Percentiles rank a stretch among this genome's conserved stretches.
These are phyloP conservation scores for Cryptococcus jaspeensis DNA, from an alignment of 1,284 basidiomycete species.

Conservation along the genomic window DNA sequence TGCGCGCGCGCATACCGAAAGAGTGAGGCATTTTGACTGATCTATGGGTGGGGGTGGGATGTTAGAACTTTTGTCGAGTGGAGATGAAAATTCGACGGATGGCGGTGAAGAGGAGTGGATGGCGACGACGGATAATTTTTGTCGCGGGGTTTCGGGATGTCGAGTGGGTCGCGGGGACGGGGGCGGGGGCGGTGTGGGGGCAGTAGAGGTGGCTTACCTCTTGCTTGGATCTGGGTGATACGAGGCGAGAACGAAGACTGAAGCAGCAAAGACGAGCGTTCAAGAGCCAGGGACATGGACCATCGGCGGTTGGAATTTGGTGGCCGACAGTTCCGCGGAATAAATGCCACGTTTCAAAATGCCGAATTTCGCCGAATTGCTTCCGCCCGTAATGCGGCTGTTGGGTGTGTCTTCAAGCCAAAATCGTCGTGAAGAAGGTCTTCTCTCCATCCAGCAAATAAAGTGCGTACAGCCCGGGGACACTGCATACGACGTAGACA, in stretches of 20 bases:
- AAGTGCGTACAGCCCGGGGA: slow-evolving; percentile 10
- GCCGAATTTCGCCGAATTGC: not conserved
- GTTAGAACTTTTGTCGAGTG: not conserved
- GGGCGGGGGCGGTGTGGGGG: not conserved
- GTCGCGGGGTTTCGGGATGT: not conserved
- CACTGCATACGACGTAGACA: not conserved
- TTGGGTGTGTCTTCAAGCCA: not conserved
- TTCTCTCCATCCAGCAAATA: slow-evolving; percentile 22
- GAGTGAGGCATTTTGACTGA: slow-evolving; percentile 94
- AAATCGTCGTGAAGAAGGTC: not conserved
- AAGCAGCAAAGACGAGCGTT: not conserved
- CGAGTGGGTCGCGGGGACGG: not conserved
- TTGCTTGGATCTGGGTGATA: slow-evolving; percentile 7
- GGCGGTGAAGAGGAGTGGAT: too few relatives aligned
- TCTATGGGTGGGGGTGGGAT: not conserved
- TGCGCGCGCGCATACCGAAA: slow-evolving; percentile 98
- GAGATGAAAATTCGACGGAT: not conserved
- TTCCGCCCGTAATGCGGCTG: not conserved
- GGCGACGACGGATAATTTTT: not conserved
- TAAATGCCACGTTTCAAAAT: not conserved
- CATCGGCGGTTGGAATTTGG: slow-evolving; percentile 9
- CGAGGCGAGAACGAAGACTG: not conserved
- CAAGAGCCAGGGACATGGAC: not conserved
- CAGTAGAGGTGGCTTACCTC: slow-evolving; percentile 9
- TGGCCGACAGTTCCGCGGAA: slow-evolving; percentile 12